phyloP scores from a whole-genome alignment of 2,329 filamentous ascomycete species.

The Diaporthe sp. region DNA sequence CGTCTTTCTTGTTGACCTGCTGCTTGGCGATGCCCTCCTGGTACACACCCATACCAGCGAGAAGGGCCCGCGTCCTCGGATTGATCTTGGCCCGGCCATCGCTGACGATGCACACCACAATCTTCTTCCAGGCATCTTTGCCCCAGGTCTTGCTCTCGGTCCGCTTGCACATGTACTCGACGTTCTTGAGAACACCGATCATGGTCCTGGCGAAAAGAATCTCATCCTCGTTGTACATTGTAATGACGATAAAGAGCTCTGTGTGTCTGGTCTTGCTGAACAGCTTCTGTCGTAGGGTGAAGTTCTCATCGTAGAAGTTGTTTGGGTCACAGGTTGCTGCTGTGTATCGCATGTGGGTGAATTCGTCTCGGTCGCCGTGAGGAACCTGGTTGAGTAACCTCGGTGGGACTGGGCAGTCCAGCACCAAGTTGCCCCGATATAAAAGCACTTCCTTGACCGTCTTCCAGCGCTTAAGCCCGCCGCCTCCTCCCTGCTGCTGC shows the following conservation, averaged over 20 bases:
- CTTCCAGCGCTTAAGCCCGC: conserved; percentile 88
- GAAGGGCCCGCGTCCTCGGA: conserved; percentile 84
- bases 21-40: conserved; percentile 99
- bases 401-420: conserved; percentile 95
- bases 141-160: conserved; percentile 98
- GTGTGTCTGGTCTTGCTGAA: conserved; percentile 94
- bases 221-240: conserved; percentile 99
- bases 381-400: conserved; percentile 87
- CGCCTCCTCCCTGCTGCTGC: conserved; percentile 59
- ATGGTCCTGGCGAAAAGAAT: conserved; percentile 95
- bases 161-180: conserved; percentile 96
- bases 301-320: conserved; percentile 88
- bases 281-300: conserved; percentile 89
- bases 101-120: conserved; percentile 96
- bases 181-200: conserved; percentile 98
- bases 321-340: conserved; percentile 94
- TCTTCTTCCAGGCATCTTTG: conserved; percentile 99
- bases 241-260: conserved; percentile 95
- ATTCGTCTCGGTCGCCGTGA: conserved; percentile 91
- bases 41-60: conserved; percentile 95
- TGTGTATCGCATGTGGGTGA: conserved; percentile 92
- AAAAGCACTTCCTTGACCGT: conserved; percentile 98
- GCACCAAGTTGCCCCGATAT: conserved; percentile 95
- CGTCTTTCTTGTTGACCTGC: conserved; percentile 95
- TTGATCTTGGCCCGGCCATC: conserved; percentile 99